phyloP scores from a whole-genome alignment of 2,329 filamentous ascomycete genomes.

The Magnaporthales sp. region DNA sequence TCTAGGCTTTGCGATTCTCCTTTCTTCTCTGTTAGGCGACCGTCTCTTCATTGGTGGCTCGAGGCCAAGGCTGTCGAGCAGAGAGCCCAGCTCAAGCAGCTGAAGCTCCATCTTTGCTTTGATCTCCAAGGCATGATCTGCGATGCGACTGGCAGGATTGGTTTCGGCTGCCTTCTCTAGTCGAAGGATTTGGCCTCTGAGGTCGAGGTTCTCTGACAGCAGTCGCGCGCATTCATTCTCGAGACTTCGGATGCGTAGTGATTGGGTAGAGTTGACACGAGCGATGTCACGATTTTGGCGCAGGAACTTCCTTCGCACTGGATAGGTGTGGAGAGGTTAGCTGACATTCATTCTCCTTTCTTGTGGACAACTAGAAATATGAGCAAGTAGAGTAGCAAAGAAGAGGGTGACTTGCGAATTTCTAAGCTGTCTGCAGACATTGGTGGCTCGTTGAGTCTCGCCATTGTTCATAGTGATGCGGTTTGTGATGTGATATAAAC shows the following conservation, averaged over 20 bases:
- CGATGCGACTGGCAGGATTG: conserved; percentile 47
- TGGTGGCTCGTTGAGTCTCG: conserved; percentile 69
- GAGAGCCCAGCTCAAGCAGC: conserved; percentile 57
- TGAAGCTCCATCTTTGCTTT: conserved; percentile 65
- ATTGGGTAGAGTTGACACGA: conserved; percentile 68
- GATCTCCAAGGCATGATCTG: conserved; percentile 60
- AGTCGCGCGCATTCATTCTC: conserved; percentile 69
- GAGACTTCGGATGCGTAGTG: conserved; percentile 65
- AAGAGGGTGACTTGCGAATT: conserved; percentile 45
- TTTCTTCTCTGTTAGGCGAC: conserved; percentile 21
- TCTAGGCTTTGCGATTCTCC: conserved; percentile 31
- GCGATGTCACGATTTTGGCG: conserved; percentile 81
- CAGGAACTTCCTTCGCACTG: conserved; percentile 71
- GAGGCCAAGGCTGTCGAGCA: conserved; percentile 57
- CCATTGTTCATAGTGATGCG: conserved; percentile 47
- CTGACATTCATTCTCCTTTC: background rate
- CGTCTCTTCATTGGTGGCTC: conserved; percentile 47
- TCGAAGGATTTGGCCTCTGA: conserved; percentile 61
- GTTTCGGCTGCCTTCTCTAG: conserved; percentile 60
- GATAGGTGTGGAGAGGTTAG: background rate
- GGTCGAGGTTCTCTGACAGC: conserved; percentile 68
- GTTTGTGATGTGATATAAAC: background rate
- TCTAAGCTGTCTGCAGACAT: conserved; percentile 62
- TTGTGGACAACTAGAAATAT: too few relatives aligned
- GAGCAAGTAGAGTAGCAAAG: background rate